Percentiles rank a stretch among this genome's conserved stretches.
These are phyloP conservation scores for Cyclocybe aegerita DNA, from an alignment of 768 basidiomycete species.

Conservation along the genomic window DNA sequence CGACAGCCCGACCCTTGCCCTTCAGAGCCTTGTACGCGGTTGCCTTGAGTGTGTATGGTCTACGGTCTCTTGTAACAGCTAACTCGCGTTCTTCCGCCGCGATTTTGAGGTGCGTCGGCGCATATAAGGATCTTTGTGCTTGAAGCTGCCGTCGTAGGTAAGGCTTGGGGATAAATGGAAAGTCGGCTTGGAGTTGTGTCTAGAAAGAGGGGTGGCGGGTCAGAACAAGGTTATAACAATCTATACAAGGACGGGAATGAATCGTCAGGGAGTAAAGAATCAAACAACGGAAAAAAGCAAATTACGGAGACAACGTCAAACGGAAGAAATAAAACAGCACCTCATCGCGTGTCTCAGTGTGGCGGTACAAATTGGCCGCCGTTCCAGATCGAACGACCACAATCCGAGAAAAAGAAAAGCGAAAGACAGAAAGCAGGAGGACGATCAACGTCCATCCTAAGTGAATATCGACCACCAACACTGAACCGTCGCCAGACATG, in stretches of 20 bases:
- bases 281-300: not conserved
- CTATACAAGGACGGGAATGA: too few species aligned
- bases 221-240: not conserved
- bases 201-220: not conserved
- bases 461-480: too few species aligned
- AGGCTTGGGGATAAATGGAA: slow-evolving; percentile 54
- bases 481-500: too few species aligned
- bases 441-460: too few species aligned
- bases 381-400: too few species aligned
- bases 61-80: slow-evolving; percentile 21
- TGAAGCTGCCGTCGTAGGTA: slow-evolving; percentile 49
- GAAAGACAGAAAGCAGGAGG: too few species aligned
- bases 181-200: slow-evolving; percentile 46
- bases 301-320: too few species aligned
- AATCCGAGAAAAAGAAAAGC: too few species aligned
- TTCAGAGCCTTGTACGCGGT: slow-evolving; percentile 30
- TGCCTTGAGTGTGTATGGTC: slow-evolving; percentile 36
- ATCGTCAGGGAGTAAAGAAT: too few species aligned
- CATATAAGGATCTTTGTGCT: slow-evolving; percentile 50
- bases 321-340: too few species aligned
- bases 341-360: too few species aligned
- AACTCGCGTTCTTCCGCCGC: slow-evolving; percentile 28
- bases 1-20: slow-evolving; percentile 37
- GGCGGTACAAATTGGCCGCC: too few species aligned
- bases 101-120: slow-evolving; percentile 61